Evolutionary conservation across 768 basidiomycete genomes (phyloP), one percentile per base, ranked within the genome.

Genomic region (Russula sp.): DNA sequence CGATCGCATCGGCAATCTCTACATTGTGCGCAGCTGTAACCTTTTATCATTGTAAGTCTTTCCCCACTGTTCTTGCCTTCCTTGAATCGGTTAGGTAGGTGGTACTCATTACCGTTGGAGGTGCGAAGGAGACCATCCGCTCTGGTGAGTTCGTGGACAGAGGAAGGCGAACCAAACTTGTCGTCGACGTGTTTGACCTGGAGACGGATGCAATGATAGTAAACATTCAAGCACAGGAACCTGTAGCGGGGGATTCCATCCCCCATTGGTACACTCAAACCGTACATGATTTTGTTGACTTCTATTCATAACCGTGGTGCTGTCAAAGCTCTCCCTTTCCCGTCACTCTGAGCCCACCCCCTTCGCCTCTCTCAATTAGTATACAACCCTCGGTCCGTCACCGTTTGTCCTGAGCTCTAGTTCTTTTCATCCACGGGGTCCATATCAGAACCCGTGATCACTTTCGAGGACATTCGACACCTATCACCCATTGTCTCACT

Each of bases 61-160:
- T 76, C 89, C 4, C 80, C 87, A 9, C 76, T 89, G 61, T 74
- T 90, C 38, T 83, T 85, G 0, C 85, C 83, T 5, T 75, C 89
- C 39, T 73, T 90, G 0, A 75, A 80, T 10, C 73, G 79, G 34
- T 68, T 88, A 46, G 69, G 74, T 60, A 81, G 88, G 43, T 89
- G 87, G 86, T 74, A 77, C 45, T 74, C 76, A 2, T 81, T 65
- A 72, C 67, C 3, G 72, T 87, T 55, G 72, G 74, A 20, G 72
- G 70, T 5, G 62, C 66, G 18, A 61, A 67, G 77, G 77, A 65
- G 67, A 67, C 35, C 64, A 53, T 65, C 57, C 67, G 16, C 41
- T 68, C 57, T 72, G 75, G 61, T 72, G 75, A 64, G 42, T 65
- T 68, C 56, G 60, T 66, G 51, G 54, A 66, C 60, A 60, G 55